phyloP scores from a whole-genome alignment of 1,284 basidiomycete genomes.

The Boletellus dicymbophilus region DNA sequence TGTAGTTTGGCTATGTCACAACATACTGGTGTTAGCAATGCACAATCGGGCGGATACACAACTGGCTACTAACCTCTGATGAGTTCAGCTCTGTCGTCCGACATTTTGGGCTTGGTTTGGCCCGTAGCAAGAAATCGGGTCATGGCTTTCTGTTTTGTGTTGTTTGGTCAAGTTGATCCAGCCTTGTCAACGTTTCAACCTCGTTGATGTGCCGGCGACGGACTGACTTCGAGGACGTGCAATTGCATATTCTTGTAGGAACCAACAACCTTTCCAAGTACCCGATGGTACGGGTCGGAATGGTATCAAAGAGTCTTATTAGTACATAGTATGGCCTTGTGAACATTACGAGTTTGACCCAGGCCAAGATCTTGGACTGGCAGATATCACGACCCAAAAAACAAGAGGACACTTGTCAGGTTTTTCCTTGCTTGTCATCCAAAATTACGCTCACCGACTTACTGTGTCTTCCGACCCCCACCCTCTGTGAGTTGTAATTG shows the following conservation, averaged over 20 bases:
- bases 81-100: slow-evolving; percentile 35
- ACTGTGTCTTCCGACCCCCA: not conserved
- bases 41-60: not conserved
- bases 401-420: slow-evolving; percentile 6
- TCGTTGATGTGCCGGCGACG: too few relatives aligned
- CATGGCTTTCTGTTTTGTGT: slow-evolving; percentile 27
- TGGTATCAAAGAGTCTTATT: too few relatives aligned
- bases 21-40: not conserved
- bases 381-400: too few relatives aligned
- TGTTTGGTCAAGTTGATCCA: slow-evolving; percentile 20
- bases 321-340: too few relatives aligned
- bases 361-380: too few relatives aligned
- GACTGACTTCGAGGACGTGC: too few relatives aligned
- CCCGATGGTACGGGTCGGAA: too few relatives aligned
- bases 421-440: not conserved
- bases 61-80: slow-evolving; percentile 28
- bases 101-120: slow-evolving; percentile 21
- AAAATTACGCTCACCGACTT: too few relatives aligned
- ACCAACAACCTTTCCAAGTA: too few relatives aligned
- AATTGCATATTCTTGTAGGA: too few relatives aligned
- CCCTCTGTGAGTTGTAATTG: slow-evolving; percentile 10
- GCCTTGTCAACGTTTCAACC: too few relatives aligned
- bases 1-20: slow-evolving; percentile 52
- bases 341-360: too few relatives aligned
- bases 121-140: slow-evolving; percentile 1